Evolutionary conservation across 768 basidiomycete genomes (phyloP).

Genomic region (Candolleomyces eurysporus): DNA sequence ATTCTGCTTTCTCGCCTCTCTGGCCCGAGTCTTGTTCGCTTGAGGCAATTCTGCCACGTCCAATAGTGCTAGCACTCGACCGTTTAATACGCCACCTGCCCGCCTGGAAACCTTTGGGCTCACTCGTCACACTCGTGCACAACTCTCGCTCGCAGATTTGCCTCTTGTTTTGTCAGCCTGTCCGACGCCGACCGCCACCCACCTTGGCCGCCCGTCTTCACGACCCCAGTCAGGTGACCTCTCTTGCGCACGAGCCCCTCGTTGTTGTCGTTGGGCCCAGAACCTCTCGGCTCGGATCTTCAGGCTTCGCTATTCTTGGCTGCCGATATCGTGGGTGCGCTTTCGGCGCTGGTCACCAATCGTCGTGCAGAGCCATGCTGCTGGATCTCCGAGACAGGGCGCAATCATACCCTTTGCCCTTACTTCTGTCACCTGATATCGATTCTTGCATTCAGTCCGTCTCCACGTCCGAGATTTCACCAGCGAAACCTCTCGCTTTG

Average conservation of each 20-base stretch:
- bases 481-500: too few relatives aligned
- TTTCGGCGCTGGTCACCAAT: background rate
- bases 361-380: background rate
- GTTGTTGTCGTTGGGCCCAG: background rate
- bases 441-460: too few relatives aligned
- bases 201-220: background rate
- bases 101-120: background rate
- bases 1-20: background rate
- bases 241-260: background rate
- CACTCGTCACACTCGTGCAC: background rate
- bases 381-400: background rate
- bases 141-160: too few relatives aligned
- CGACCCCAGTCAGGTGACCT: too few relatives aligned
- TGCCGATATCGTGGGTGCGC: background rate
- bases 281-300: too few relatives aligned
- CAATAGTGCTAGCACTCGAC: background rate
- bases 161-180: too few relatives aligned
- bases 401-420: background rate
- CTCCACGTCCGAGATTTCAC: too few relatives aligned
- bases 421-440: background rate
- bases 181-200: too few relatives aligned
- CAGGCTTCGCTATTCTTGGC: too few relatives aligned
- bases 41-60: conserved; percentile 1
- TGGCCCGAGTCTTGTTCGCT: background rate
- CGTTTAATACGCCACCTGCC: background rate